phyloP scores from a whole-genome alignment of 805 yeast species.

The Saccharomycopsis selenospora region DNA sequence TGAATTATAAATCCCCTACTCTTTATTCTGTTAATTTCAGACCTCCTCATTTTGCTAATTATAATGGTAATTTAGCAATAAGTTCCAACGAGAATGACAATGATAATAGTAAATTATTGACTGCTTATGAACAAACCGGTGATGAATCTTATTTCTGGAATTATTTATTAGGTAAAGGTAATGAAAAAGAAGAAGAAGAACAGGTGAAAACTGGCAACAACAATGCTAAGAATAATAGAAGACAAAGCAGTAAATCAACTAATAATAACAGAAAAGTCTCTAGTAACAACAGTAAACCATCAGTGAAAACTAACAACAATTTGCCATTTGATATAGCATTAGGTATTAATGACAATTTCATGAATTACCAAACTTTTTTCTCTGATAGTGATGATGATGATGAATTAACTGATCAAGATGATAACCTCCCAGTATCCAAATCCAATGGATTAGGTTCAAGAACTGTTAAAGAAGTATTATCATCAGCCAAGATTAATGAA shows the following conservation, averaged over 20 bases:
- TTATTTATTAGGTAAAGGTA: slow-evolving; percentile 47
- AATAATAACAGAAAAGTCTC: not conserved
- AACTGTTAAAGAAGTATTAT: slow-evolving; percentile 88
- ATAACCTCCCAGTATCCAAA: slow-evolving; percentile 66
- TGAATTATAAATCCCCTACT: slow-evolving; percentile 24
- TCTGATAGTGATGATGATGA: slow-evolving; percentile 49
- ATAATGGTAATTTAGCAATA: not conserved
- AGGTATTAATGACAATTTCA: slow-evolving; percentile 20
- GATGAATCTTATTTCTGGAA: slow-evolving; percentile 72
- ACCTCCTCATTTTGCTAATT: not conserved
- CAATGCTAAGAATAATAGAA: slow-evolving; percentile 4
- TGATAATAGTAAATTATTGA: slow-evolving; percentile 22
- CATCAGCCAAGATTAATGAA: slow-evolving; percentile 58
- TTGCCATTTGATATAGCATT: slow-evolving; percentile 11
- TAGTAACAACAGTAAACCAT: slow-evolving; percentile 15
- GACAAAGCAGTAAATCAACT: not conserved
- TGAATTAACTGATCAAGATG: slow-evolving; percentile 92
- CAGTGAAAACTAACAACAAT: slow-evolving; percentile 13
- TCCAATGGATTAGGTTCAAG: slow-evolving; percentile 59
- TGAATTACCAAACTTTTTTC: slow-evolving; percentile 30
- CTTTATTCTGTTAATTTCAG: not conserved
- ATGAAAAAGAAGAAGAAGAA: slow-evolving; percentile 18
- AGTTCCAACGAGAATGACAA: not conserved
- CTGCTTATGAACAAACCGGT: slow-evolving; percentile 32
- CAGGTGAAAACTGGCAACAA: slow-evolving; percentile 27